Evolutionary conservation across 768 basidiomycete genomes (phyloP).

Genomic region (Chiua virens): DNA sequence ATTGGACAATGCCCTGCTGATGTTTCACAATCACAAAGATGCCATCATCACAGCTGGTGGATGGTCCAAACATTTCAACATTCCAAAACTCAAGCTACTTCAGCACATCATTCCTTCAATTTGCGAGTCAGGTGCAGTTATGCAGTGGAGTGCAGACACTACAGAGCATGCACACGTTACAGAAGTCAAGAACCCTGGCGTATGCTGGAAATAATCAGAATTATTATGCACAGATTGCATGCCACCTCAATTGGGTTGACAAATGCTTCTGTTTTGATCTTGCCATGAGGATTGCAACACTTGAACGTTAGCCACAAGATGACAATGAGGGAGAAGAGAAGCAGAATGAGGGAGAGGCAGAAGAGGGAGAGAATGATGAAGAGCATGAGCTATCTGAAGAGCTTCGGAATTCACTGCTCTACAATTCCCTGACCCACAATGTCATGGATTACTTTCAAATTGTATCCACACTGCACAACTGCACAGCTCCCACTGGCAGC

Average conservation of each 20-base stretch:
- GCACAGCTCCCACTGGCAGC: no score
- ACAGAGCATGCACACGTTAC: background rate
- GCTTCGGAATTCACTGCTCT: no score
- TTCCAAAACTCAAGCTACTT: no score
- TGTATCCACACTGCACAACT: no score
- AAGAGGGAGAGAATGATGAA: no score
- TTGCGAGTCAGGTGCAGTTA: background rate
- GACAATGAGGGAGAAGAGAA: background rate
- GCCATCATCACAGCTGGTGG: no score
- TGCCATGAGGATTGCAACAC: background rate
- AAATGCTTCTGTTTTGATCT: background rate
- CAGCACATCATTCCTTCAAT: background rate
- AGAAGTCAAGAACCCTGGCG: background rate
- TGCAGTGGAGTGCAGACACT: background rate
- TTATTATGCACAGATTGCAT: background rate
- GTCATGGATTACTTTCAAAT: no score
- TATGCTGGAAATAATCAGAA: background rate
- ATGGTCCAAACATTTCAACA: no score
- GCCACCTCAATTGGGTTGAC: background rate
- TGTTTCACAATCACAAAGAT: no score
- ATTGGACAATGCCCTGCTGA: constrained; percentile 12
- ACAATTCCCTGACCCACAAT: no score
- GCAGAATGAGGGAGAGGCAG: no score
- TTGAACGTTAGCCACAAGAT: background rate
- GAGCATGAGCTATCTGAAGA: background rate